Percentiles rank a stretch among this genome's conserved stretches.
phyloP scores from a whole-genome alignment of 495 filamentous ascomycete species.

The Daldinia decipiens region DNA sequence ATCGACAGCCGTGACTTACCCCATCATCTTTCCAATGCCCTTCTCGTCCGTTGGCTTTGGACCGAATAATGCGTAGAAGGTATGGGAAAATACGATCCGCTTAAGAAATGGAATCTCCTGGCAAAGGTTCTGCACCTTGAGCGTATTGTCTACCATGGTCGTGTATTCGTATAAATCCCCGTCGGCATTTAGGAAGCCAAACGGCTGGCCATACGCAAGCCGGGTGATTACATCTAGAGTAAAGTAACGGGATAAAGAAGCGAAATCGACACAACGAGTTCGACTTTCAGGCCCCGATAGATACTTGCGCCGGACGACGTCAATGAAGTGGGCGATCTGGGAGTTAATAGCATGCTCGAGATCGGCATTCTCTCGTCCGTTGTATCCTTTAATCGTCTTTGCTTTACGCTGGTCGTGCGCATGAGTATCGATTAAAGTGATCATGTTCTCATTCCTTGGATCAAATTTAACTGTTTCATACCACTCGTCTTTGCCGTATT shows the following conservation, averaged over 20 bases:
- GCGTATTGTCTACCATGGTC: neutral
- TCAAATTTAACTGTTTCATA: neutral
- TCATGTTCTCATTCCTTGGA: neutral
- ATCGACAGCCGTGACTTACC: neutral
- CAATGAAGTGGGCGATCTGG: neutral
- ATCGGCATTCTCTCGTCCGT: neutral
- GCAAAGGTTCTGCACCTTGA: neutral
- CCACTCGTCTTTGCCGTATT: neutral
- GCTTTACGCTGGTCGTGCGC: neutral
- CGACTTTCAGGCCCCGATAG: neutral
- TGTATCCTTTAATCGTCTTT: neutral
- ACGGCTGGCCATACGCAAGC: neutral
- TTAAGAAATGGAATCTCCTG: neutral
- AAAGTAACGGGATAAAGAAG: neutral
- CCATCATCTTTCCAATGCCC: neutral
- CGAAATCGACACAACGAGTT: neutral
- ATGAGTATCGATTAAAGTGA: neutral
- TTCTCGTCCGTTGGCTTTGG: neutral
- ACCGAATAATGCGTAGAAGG: neutral
- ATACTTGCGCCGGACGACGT: neutral
- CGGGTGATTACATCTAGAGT: neutral
- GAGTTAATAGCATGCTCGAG: neutral
- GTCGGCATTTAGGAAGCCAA: neutral
- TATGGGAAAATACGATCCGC: neutral
- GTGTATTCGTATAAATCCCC: neutral